A percentile compares a stretch with the other conserved stretches of the same genome.
phyloP scores from a whole-genome alignment of 2,329 filamentous ascomycete species.

The Xylariaceae sp. region DNA sequence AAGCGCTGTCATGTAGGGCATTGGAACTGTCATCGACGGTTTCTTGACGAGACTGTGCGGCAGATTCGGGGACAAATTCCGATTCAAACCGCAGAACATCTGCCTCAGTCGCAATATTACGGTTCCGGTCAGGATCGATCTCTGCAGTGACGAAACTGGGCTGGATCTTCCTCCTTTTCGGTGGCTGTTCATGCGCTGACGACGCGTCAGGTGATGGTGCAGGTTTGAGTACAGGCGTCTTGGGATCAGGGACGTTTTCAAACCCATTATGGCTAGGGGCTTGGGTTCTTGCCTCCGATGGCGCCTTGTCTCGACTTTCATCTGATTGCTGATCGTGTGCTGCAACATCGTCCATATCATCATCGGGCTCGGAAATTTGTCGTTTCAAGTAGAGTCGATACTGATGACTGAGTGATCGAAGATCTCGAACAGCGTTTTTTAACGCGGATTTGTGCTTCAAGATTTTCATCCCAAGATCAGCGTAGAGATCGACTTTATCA shows the following conservation, averaged over 20 bases:
- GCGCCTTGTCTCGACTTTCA: background rate
- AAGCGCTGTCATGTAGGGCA: constrained; percentile 9
- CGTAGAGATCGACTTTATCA: constrained; percentile 47
- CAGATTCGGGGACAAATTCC: background rate
- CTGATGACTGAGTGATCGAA: constrained; percentile 47
- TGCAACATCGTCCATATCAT: constrained; percentile 8
- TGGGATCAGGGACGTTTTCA: background rate
- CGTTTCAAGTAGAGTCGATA: constrained; percentile 37
- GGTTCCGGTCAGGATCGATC: constrained; percentile 17
- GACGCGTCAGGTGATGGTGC: background rate
- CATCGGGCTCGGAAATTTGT: constrained; percentile 16
- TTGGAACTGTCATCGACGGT: background rate
- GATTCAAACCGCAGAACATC: constrained; percentile 16
- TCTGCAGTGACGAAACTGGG: constrained; percentile 22
- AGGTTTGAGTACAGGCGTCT: background rate
- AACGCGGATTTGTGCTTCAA: constrained; percentile 55
- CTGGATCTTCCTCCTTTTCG: constrained; percentile 27
- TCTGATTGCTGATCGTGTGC: background rate
- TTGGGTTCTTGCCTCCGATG: background rate
- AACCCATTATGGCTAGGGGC: background rate
- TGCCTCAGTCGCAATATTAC: constrained; percentile 27
- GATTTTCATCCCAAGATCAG: constrained; percentile 51
- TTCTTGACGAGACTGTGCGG: background rate
- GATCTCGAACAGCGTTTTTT: constrained; percentile 49
- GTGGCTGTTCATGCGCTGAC: constrained; percentile 3